Conservation (phyloP, 2,329 filamentous ascomycete genomes). For the Fusarium devonianum region DNA sequence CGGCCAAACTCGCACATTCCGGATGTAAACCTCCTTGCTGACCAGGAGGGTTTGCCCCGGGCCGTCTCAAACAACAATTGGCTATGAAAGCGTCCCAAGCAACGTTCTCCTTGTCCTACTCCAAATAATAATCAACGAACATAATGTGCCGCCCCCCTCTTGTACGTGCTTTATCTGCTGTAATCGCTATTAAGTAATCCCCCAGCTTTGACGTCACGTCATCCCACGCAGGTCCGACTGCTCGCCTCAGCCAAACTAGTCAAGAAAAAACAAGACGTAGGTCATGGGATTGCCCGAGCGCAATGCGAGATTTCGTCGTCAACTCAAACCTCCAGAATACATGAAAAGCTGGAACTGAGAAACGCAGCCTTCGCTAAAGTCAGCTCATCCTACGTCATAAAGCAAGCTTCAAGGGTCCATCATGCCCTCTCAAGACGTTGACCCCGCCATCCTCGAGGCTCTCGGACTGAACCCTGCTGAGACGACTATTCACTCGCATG, state of each 20-base stretch:
- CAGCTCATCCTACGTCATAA: not conserved
- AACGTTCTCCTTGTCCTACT: too few relatives aligned
- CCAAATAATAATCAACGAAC: too few relatives aligned
- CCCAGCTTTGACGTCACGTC: conserved; percentile 40
- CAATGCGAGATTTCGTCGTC: conserved; percentile 1
- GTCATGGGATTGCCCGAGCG: conserved; percentile 2
- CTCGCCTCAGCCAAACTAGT: not conserved
- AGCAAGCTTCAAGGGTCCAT: not conserved
- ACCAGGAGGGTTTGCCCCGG: too few relatives aligned
- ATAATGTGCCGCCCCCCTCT: too few relatives aligned
- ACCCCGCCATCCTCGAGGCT: conserved; percentile 46
- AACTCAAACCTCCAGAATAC: not conserved
- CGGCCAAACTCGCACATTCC: too few relatives aligned
- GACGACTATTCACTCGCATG: conserved; percentile 65
- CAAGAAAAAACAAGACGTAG: not conserved
- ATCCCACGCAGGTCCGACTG: conserved; percentile 30
- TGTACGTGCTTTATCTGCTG: conserved; percentile 13
- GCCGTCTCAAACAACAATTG: too few relatives aligned
- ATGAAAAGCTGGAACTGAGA: too few relatives aligned
- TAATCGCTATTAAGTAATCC: conserved; percentile 33
- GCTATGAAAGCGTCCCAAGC: too few relatives aligned
- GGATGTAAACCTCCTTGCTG: too few relatives aligned
- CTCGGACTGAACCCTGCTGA: conserved; percentile 66
- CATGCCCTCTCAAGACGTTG: conserved; percentile 28
- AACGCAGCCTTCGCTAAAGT: too few relatives aligned